Evolutionary conservation across 2,329 filamentous ascomycete species (phyloP), one percentile per base, ranked within the genome.

Genomic region (Cladophialophora chaetospira): DNA sequence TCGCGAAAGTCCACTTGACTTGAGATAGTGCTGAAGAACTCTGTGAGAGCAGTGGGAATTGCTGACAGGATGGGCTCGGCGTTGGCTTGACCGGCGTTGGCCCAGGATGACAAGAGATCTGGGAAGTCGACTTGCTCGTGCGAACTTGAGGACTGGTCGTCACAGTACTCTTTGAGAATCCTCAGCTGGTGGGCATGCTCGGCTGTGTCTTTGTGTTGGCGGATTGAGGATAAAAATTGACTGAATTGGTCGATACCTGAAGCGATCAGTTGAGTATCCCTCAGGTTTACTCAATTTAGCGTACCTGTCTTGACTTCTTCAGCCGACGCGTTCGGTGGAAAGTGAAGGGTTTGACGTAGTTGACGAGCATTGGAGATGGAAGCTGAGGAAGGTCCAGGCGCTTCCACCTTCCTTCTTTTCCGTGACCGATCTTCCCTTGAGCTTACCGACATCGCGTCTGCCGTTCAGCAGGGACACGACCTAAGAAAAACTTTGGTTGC

Each of bases 51-150:
- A 1, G 93, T 89, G 1, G 88, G 86, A 2, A 94, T 85, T 5
- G 89, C 84, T 1, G 91, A 93, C 69, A 94, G 82, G 57, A 97
- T 77, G 53, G 85, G 83, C 57, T 96, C 91, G 65, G 92, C 88
- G 69, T 89, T 90, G 63, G 85, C 84, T 70, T 89, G 86, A 26
- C 85, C 85, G 3, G 89, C 91, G 75, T 89, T 91, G 45, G 85
- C 86, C 93, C 93, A 97, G 57, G 86, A 91, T 66, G 95, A 88
- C 74, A 95, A 88, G 35, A 97, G 76, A 66, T 96, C 90, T 2
- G 82, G 76, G 26, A 97, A 82, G 21, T 86, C 77, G 5, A 82
- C 77, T 51, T 83, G 79, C 50, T 83, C 81, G 33, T 85, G 83
- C 28, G 77, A 75, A 58, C 72, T 72, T 15, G 77, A 75, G 57